These are phyloP conservation scores for Mycena capillaripes DNA, from an alignment of 768 basidiomycete species.

Conservation along the genomic window DNA sequence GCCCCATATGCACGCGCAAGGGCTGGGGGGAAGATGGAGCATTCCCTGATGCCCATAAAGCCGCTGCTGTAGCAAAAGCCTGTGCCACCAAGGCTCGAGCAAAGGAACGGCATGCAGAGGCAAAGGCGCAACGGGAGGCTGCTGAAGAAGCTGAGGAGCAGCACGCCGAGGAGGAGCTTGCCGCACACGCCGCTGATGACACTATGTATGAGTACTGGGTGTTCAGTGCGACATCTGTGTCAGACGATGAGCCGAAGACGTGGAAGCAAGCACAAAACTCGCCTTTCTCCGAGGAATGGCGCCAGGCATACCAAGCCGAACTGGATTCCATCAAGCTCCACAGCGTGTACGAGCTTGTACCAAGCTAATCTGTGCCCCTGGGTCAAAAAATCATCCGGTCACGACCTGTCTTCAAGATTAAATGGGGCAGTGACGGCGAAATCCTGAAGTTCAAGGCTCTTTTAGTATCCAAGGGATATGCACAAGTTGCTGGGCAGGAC, in stretches of 20 bases:
- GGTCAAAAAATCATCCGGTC: slow-evolving; percentile 2
- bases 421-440: slow-evolving; percentile 4
- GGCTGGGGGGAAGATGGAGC: not conserved
- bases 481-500: slow-evolving; percentile 7
- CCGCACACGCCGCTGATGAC: not conserved
- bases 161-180: not conserved
- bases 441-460: slow-evolving; percentile 16
- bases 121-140: not conserved
- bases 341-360: slow-evolving; percentile 11
- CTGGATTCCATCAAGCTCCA: slow-evolving; percentile 11
- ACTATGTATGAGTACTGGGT: slow-evolving; percentile 12
- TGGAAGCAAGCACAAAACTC: slow-evolving; percentile 17
- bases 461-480: slow-evolving; percentile 8
- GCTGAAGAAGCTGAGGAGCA: slow-evolving; percentile 5
- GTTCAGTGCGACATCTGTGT: not conserved
- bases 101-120: not conserved
- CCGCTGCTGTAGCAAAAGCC: slow-evolving; percentile 14
- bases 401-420: slow-evolving; percentile 8
- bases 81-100: not conserved
- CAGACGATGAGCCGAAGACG: slow-evolving; percentile 19
- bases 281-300: slow-evolving; percentile 6
- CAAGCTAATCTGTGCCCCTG: not conserved
- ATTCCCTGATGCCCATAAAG: not conserved
- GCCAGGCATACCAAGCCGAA: slow-evolving; percentile 2
- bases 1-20: not conserved